Evolutionary conservation across 768 basidiomycete species (phyloP).

Genomic region (Auricularia auricula-judae): DNA sequence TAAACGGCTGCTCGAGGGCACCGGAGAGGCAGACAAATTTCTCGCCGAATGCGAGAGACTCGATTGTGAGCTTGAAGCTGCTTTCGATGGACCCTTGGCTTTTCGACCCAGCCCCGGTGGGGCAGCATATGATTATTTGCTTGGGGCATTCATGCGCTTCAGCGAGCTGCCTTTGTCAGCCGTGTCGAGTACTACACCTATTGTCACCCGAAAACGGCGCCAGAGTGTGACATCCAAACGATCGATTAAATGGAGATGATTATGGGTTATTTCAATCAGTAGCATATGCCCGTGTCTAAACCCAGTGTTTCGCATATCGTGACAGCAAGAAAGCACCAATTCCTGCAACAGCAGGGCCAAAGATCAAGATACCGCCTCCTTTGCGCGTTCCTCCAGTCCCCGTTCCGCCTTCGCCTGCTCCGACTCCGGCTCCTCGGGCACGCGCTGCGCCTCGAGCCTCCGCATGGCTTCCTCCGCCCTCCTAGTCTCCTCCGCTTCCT

Average conservation of each 20-base stretch:
- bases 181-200: no score
- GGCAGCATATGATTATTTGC: neutral
- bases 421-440: constrained; percentile 11
- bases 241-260: neutral
- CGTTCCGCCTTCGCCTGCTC: neutral
- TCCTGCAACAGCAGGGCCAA: no score
- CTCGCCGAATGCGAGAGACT: neutral
- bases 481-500: constrained; percentile 16
- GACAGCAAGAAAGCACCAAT: no score
- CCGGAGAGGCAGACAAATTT: neutral
- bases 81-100: neutral
- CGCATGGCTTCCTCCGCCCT: constrained; percentile 4
- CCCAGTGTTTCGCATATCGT: no score
- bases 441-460: constrained; percentile 4
- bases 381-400: neutral
- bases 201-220: neutral
- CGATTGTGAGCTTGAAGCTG: neutral
- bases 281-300: no score
- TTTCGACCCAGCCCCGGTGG: neutral
- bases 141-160: no score
- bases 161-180: no score
- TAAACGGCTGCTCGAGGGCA: neutral
- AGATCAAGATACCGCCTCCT: no score
- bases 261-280: neutral
- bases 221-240: neutral